Conservation (phyloP, 192 early-diverging fungal genomes). For the Mortierella alpina region DNA sequence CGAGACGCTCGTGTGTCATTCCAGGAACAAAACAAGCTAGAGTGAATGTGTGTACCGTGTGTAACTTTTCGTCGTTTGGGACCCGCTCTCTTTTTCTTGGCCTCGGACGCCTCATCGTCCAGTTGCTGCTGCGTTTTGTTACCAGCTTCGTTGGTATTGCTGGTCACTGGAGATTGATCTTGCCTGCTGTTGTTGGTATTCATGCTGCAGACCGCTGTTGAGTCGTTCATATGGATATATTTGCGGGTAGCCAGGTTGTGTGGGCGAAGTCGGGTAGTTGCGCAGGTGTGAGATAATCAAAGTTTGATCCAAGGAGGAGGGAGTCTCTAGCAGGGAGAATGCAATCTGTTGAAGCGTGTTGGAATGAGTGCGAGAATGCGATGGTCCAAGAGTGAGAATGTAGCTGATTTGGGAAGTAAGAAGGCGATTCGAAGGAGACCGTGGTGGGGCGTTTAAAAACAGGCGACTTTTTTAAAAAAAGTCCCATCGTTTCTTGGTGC, state of each 20-base stretch:
- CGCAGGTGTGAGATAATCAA: neutral
- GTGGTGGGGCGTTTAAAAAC: no score
- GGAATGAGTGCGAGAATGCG: no score
- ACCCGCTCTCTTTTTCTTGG: constrained; percentile 69
- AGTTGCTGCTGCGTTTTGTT: constrained; percentile 26
- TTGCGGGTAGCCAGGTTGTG: neutral
- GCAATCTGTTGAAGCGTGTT: no score
- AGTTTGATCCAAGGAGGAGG: neutral
- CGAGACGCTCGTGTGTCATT: no score
- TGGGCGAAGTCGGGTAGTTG: neutral
- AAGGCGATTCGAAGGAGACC: no score
- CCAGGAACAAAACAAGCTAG: no score
- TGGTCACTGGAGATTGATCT: neutral
- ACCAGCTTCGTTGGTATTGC: neutral
- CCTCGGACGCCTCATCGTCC: constrained; percentile 47
- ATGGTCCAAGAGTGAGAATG: no score
- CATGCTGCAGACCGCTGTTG: neutral
- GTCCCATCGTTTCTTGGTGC: no score
- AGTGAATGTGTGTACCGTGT: constrained; percentile 56
- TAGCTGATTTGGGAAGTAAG: no score
- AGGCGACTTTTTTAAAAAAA: no score
- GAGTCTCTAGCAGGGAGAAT: no score
- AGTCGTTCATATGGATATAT: neutral
- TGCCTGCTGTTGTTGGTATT: neutral
- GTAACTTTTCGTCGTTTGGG: constrained; percentile 72